Conservation (phyloP, 345 rosid genomes). For the Populus deltoides region DNA sequence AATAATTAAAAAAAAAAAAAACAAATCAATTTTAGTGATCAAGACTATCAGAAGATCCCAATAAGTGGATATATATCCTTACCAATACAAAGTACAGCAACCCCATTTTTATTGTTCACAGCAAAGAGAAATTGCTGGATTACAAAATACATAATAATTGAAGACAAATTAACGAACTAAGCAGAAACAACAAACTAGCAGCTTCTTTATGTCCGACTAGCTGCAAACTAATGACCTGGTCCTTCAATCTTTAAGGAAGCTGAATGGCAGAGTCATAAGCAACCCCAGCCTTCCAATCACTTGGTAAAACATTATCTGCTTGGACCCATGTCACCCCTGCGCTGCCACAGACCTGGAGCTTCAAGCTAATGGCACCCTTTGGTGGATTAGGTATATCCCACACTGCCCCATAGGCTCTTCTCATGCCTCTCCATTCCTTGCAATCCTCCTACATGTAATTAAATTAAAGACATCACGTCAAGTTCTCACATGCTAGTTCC, state of each 20-base stretch:
- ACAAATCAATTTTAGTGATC: too few relatives aligned
- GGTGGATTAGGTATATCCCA: conserved; percentile 65
- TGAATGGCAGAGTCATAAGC: conserved; percentile 52
- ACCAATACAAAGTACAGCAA: background rate
- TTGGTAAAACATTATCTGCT: conserved; percentile 50
- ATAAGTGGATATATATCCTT: background rate
- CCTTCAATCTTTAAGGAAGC: conserved; percentile 34
- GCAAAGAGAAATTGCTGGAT: background rate
- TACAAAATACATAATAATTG: background rate
- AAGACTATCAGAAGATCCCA: background rate
- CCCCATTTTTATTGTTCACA: background rate
- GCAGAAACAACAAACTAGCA: background rate
- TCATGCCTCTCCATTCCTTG: conserved; percentile 64
- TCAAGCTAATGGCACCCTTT: conserved; percentile 39
- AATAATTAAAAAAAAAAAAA: too few relatives aligned
- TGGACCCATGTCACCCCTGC: conserved; percentile 49
- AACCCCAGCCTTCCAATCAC: conserved; percentile 63
- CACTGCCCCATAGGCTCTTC: conserved; percentile 72
- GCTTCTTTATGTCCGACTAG: background rate
- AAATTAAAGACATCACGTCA: background rate
- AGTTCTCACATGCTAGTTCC: background rate
- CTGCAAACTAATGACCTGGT: too few relatives aligned
- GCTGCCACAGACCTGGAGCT: conserved; percentile 52
- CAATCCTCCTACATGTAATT: conserved; percentile 45
- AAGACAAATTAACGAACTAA: background rate